Percentiles rank a stretch among this genome's conserved stretches.
phyloP scores from a whole-genome alignment of 192 early-diverging fungal genomes.

The Dissophora ornata region DNA sequence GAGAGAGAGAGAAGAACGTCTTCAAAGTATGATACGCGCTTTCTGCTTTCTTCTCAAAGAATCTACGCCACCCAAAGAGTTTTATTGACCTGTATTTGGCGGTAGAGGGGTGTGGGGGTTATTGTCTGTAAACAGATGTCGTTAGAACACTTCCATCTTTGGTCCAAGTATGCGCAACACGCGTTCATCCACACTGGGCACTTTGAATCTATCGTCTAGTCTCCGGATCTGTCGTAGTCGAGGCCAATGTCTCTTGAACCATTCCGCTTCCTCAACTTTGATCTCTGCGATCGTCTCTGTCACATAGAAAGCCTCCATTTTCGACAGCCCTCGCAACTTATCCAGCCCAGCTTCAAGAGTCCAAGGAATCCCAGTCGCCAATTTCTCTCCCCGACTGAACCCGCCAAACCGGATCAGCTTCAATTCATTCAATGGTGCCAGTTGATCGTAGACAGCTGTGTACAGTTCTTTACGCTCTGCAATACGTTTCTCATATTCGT shows the following conservation, averaged over 20 bases:
- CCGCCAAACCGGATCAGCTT: not conserved
- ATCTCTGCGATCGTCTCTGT: not conserved
- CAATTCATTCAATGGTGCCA: not conserved
- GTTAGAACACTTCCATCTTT: too few relatives aligned
- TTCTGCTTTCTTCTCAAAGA: too few relatives aligned
- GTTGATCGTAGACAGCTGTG: conserved; percentile 5
- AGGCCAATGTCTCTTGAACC: conserved; percentile 11
- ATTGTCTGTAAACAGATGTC: too few relatives aligned
- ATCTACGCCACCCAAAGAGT: too few relatives aligned
- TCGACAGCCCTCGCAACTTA: not conserved
- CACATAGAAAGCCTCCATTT: not conserved
- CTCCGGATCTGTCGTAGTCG: not conserved
- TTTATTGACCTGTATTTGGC: too few relatives aligned
- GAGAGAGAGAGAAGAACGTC: too few relatives aligned
- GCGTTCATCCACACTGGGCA: too few relatives aligned
- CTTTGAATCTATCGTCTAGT: not conserved
- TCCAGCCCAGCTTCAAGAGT: not conserved
- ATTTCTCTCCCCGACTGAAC: not conserved
- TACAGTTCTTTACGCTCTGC: conserved; percentile 4
- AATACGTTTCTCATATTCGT: not conserved
- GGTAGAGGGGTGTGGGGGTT: too few relatives aligned
- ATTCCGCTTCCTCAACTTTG: conserved; percentile 5
- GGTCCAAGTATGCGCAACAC: too few relatives aligned
- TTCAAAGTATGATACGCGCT: too few relatives aligned
- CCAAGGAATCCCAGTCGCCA: not conserved